Conservation (phyloP, 2,329 filamentous ascomycete genomes). For the Aspergillus glaucus region DNA sequence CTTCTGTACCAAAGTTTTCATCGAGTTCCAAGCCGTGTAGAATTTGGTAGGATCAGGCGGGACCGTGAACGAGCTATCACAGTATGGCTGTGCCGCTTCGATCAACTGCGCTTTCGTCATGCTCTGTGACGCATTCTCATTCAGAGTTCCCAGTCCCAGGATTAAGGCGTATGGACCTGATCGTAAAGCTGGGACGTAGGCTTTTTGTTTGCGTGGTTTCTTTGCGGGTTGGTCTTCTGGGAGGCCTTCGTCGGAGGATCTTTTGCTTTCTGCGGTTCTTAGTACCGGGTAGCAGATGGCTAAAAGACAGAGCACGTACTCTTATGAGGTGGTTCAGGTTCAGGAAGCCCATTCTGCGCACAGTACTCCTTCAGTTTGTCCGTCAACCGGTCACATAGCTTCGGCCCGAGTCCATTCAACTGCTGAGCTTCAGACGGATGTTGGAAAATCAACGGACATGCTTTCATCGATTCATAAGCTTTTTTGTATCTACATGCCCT, state of each 20-base stretch:
- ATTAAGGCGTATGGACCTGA: slow-evolving; percentile 70
- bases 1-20: slow-evolving; percentile 68
- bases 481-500: slow-evolving; percentile 56
- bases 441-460: slow-evolving; percentile 62
- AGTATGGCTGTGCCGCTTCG: slow-evolving; percentile 62
- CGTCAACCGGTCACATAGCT: slow-evolving; percentile 63
- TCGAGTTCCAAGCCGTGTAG: slow-evolving; percentile 77
- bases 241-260: slow-evolving; percentile 23
- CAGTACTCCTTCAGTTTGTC: slow-evolving; percentile 54
- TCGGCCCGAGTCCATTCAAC: slow-evolving; percentile 68
- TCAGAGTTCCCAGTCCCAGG: slow-evolving; percentile 56
- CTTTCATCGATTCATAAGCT: slow-evolving; percentile 70
- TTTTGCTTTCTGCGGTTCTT: slow-evolving; percentile 22
- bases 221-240: slow-evolving; percentile 43
- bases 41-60: slow-evolving; percentile 62
- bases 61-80: slow-evolving; percentile 65
- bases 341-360: slow-evolving; percentile 58
- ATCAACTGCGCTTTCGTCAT: slow-evolving; percentile 65
- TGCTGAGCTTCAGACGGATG: slow-evolving; percentile 69
- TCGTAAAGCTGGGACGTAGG: slow-evolving; percentile 66
- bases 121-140: slow-evolving; percentile 50
- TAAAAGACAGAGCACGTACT: slow-evolving; percentile 16
- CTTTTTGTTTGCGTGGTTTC: slow-evolving; percentile 51
- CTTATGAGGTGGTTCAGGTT: slow-evolving; percentile 54
- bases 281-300: background rate